A percentile compares a stretch with the other conserved stretches of the same genome.
These are phyloP conservation scores for Teratosphaeria destructans DNA, from an alignment of 2,329 filamentous ascomycete genomes.

Conservation along the genomic window DNA sequence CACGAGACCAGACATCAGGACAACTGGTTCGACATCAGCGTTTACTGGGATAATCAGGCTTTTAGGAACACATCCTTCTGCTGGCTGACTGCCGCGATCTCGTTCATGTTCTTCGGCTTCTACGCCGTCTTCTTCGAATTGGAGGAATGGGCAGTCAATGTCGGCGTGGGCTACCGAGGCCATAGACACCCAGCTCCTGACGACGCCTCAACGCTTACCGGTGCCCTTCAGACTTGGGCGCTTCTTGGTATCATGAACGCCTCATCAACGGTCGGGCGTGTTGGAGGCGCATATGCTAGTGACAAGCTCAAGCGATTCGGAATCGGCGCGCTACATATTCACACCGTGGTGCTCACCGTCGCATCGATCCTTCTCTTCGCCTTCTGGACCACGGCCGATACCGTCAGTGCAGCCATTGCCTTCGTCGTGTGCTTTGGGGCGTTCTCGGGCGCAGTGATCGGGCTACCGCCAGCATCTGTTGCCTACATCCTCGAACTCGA, in stretches of 20 bases:
- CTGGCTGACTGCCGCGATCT: constrained; percentile 36
- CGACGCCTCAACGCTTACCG: constrained; percentile 11
- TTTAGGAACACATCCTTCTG: constrained; percentile 34
- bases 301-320: constrained; percentile 25
- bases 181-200: not conserved
- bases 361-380: constrained; percentile 33
- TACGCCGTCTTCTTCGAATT: constrained; percentile 45
- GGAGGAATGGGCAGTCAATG: constrained; percentile 40
- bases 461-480: constrained; percentile 40
- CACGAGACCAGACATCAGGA: constrained; percentile 30
- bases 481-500: constrained; percentile 33
- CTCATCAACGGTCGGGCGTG: constrained; percentile 36
- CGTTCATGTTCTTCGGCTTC: constrained; percentile 42
- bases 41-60: constrained; percentile 33
- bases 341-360: constrained; percentile 32
- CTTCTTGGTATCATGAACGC: constrained; percentile 42
- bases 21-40: constrained; percentile 27
- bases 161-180: constrained; percentile 30
- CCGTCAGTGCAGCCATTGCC: constrained; percentile 30
- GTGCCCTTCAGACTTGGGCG: constrained; percentile 37
- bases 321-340: constrained; percentile 35
- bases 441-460: constrained; percentile 40
- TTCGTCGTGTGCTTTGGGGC: constrained; percentile 41
- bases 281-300: constrained; percentile 35
- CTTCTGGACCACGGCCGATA: constrained; percentile 34